These are phyloP conservation scores for Fusarium clavum DNA, from an alignment of 2,329 filamentous ascomycete genomes.

Conservation along the genomic window DNA sequence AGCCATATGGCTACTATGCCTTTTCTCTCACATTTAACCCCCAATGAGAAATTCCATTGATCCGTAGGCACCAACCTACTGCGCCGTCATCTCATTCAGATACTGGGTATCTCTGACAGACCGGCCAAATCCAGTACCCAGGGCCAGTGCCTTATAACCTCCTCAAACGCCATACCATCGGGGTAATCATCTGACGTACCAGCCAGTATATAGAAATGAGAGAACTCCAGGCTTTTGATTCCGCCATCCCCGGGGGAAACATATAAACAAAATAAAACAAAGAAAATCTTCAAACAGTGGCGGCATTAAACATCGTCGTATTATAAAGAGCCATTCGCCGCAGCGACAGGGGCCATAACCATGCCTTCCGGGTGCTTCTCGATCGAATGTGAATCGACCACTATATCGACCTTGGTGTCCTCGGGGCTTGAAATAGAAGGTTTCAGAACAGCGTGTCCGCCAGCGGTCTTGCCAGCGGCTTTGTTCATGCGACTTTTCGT, in stretches of 20 bases:
- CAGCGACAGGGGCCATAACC: constrained; percentile 37
- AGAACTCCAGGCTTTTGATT: constrained; percentile 50
- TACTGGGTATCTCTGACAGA: constrained; percentile 13
- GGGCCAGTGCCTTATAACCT: constrained; percentile 25
- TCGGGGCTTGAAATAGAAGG: constrained; percentile 52
- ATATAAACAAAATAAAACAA: constrained; percentile 30
- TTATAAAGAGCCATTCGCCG: constrained; percentile 47
- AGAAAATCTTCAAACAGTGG: constrained; percentile 31
- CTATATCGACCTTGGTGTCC: constrained; percentile 53
- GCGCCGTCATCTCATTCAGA: constrained; percentile 25
- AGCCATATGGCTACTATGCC: not conserved
- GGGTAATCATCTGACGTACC: constrained; percentile 39
- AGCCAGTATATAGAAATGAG: constrained; percentile 46
- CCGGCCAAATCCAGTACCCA: constrained; percentile 25
- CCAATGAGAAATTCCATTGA: constrained; percentile 11
- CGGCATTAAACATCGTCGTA: constrained; percentile 43
- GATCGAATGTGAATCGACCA: constrained; percentile 47
- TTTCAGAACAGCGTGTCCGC: constrained; percentile 48
- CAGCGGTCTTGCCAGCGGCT: constrained; percentile 55
- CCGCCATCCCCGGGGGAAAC: constrained; percentile 31
- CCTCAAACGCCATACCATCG: constrained; percentile 45
- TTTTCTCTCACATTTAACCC: constrained; percentile 22
- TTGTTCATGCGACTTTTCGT: constrained; percentile 69
- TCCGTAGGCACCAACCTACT: constrained; percentile 24
- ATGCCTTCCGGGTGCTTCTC: constrained; percentile 47